Evolutionary conservation across 768 basidiomycete genomes (phyloP).

Genomic region (Leucogyrophana mollusca): DNA sequence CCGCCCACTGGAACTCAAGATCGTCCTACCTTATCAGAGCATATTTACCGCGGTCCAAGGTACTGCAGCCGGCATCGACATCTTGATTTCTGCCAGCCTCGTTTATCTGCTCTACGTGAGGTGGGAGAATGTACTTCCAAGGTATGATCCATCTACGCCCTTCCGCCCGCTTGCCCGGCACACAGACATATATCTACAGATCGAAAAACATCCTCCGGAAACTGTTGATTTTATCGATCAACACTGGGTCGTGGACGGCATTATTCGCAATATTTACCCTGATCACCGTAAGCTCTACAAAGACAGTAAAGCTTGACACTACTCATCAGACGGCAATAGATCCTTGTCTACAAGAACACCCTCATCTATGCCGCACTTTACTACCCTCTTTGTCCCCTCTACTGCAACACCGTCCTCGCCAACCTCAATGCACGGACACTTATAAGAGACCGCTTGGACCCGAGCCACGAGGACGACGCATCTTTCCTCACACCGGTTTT

Average conservation of each 20-base stretch:
- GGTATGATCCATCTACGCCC: background rate
- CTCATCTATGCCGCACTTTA: constrained; percentile 5
- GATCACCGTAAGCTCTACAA: background rate
- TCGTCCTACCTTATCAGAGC: background rate
- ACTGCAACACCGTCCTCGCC: constrained; percentile 11
- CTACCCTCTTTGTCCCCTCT: constrained; percentile 10
- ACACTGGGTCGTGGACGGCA: constrained; percentile 13
- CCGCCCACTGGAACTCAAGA: too few species aligned
- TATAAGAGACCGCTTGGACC: background rate
- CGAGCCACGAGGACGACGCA: background rate
- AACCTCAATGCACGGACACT: constrained; percentile 10
- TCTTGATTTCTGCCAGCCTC: constrained; percentile 3
- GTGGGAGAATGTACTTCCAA: background rate
- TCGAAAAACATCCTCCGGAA: constrained; percentile 6
- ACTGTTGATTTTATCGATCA: constrained; percentile 10
- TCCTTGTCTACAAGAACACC: constrained; percentile 2
- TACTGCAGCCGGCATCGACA: constrained; percentile 1
- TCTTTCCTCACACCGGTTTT: too few species aligned
- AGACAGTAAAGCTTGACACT: too few species aligned
- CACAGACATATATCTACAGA: background rate
- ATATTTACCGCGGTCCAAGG: constrained; percentile 3
- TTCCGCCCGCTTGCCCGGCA: background rate
- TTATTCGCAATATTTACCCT: constrained; percentile 5
- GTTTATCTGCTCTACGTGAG: background rate
- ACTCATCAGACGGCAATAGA: background rate